These are phyloP conservation scores for Calocybe gambosa DNA, from an alignment of 1,284 basidiomycete species.

Conservation along the genomic window DNA sequence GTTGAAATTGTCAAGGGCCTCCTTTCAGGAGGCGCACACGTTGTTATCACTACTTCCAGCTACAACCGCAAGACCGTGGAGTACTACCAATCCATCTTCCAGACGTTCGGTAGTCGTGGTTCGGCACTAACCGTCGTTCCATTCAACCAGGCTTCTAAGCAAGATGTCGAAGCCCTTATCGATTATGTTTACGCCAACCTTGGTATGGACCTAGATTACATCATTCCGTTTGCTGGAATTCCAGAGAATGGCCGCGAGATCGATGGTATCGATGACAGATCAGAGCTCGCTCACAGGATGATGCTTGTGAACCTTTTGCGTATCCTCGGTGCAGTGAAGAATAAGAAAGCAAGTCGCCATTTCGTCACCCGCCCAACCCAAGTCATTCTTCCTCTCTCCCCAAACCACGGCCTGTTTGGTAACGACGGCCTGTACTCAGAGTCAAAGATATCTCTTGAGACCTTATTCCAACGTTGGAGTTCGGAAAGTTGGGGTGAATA, in stretches of 20 bases:
- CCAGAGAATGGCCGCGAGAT: constrained; percentile 99
- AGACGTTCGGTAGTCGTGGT: constrained; percentile 90
- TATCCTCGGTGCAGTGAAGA: constrained; percentile 94
- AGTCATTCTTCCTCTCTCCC: constrained; percentile 94
- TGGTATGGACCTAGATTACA: constrained; percentile 95
- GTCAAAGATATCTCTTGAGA: constrained; percentile 97
- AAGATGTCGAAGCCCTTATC: constrained; percentile 94
- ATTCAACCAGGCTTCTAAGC: constrained; percentile 97
- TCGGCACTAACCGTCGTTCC: constrained; percentile 96
- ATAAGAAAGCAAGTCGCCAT: constrained; percentile 93
- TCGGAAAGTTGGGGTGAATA: constrained; percentile 99
- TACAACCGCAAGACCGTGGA: constrained; percentile 93
- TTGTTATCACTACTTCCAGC: constrained; percentile 95
- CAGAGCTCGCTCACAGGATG: constrained; percentile 96
- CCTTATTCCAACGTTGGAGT: constrained; percentile 95
- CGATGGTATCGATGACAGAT: constrained; percentile 93
- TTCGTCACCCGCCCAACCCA: constrained; percentile 98
- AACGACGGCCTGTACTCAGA: constrained; percentile 98
- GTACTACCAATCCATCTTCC: constrained; percentile 98
- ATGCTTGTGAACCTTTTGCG: constrained; percentile 95
- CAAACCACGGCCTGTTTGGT: constrained; percentile 96
- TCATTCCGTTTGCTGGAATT: constrained; percentile 96
- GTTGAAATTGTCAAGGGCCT: constrained; percentile 97
- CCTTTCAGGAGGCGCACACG: constrained; percentile 91
- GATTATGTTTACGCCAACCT: constrained; percentile 97